These are phyloP conservation scores for Santalum album DNA, from an alignment of 164 flowering plant genomes.

Conservation along the genomic window DNA sequence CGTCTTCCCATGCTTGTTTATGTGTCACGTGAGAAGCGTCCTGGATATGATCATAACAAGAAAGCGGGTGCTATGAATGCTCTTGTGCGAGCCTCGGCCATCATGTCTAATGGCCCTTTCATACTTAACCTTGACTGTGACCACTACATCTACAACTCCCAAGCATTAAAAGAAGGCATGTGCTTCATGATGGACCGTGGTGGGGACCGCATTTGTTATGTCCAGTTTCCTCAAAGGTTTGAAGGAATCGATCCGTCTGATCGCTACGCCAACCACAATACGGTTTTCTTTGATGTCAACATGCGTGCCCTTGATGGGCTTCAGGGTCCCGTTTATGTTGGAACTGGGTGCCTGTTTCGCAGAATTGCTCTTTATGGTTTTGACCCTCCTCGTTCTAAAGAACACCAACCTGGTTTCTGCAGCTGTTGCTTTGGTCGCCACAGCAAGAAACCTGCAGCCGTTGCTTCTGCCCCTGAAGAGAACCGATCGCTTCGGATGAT, in stretches of 20 bases:
- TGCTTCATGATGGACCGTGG: conserved; percentile 93
- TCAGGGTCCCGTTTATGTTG: conserved; percentile 91
- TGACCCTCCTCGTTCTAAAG: conserved; percentile 61
- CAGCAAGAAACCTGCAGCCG: conserved; percentile 16
- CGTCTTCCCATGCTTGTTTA: conserved; percentile 84
- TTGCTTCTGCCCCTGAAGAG: conserved; percentile 15
- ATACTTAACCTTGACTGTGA: conserved; percentile 87
- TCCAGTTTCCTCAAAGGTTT: conserved; percentile 86
- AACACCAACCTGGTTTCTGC: conserved; percentile 31
- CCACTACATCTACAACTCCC: conserved; percentile 74
- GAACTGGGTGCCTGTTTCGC: conserved; percentile 91
- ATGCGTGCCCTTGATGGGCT: conserved; percentile 92
- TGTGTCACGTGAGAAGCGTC: conserved; percentile 81
- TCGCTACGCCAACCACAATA: conserved; percentile 85
- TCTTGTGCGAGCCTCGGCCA: conserved; percentile 79
- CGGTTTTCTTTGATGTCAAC: conserved; percentile 84
- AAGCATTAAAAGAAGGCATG: conserved; percentile 81
- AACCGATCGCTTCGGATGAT: conserved; percentile 22
- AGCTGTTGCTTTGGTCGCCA: conserved; percentile 33
- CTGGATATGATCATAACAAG: conserved; percentile 93
- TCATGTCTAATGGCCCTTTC: conserved; percentile 91
- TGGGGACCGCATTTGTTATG: conserved; percentile 69
- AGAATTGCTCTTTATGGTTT: conserved; percentile 79
- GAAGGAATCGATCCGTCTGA: conserved; percentile 90
- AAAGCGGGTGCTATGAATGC: conserved; percentile 97